Evolutionary conservation across 169 alveolate genomes (phyloP).

Genomic region (Besnoitia besnoiti): DNA sequence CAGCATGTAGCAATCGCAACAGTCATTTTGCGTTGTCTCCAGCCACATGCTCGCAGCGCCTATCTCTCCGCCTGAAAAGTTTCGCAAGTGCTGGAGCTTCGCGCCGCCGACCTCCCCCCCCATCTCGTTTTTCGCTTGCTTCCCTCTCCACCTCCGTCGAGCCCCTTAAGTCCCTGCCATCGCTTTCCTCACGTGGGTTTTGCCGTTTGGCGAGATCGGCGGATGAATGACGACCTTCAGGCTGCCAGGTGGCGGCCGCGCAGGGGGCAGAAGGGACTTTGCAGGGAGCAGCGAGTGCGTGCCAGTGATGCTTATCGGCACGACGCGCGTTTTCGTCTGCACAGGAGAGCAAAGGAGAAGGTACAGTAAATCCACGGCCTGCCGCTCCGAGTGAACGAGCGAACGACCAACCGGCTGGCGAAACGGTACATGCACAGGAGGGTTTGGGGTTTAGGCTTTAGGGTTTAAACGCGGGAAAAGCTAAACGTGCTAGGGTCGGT

Average conservation of each 20-base stretch:
- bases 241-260: not conserved
- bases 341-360: not conserved
- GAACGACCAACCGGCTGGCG: not conserved
- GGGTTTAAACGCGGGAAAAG: no score
- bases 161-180: not conserved
- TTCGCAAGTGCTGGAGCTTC: no score
- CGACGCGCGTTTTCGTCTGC: constrained; percentile 12
- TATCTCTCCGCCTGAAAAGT: no score
- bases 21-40: no score
- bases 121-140: no score
- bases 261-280: not conserved
- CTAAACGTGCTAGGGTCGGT: not conserved
- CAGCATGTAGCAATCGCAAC: no score
- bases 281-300: constrained; percentile 21
- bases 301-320: not conserved
- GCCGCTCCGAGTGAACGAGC: not conserved
- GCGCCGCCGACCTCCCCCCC: no score
- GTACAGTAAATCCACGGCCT: not conserved
- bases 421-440: no score
- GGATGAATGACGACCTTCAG: not conserved
- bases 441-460: no score
- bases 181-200: not conserved
- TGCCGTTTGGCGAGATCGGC: not conserved
- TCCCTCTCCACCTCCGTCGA: not conserved
- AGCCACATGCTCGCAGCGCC: no score